Evolutionary conservation across 176 grass and related monocot genomes (phyloP).

Genomic region (Metroxylon sagu): DNA sequence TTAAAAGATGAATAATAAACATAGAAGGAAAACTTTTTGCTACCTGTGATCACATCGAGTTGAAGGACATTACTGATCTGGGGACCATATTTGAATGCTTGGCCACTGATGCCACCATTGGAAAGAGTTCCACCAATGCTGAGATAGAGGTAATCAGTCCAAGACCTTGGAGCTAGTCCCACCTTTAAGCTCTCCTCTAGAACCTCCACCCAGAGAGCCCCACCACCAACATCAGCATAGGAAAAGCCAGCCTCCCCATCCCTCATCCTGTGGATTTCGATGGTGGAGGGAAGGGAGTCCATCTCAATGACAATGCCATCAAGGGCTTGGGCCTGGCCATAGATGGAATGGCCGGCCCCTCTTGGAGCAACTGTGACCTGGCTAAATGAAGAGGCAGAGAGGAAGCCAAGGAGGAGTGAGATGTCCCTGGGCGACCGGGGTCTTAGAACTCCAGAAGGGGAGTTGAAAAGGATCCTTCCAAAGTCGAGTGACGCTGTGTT

Average conservation of each 20-base stretch:
- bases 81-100: slow-evolving; percentile 85
- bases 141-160: slow-evolving; percentile 86
- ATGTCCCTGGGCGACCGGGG: slow-evolving; percentile 69
- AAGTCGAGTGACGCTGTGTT: slow-evolving; percentile 70
- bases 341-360: slow-evolving; percentile 82
- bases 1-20: background rate
- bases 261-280: slow-evolving; percentile 42
- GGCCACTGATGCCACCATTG: slow-evolving; percentile 87
- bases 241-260: slow-evolving; percentile 25
- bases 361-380: slow-evolving; percentile 73
- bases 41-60: slow-evolving; percentile 89
- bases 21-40: slow-evolving; percentile 18
- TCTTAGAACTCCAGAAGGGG: slow-evolving; percentile 59
- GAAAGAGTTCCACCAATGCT: slow-evolving; percentile 80
- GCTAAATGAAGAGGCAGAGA: slow-evolving; percentile 64
- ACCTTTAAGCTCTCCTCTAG: slow-evolving; percentile 79
- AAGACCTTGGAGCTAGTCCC: slow-evolving; percentile 72
- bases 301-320: slow-evolving; percentile 97
- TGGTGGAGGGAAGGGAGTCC: slow-evolving; percentile 57
- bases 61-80: slow-evolving; percentile 92
- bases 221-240: slow-evolving; percentile 66
- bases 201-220: slow-evolving; percentile 80
- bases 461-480: slow-evolving; percentile 70
- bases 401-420: slow-evolving; percentile 66
- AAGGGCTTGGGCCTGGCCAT: slow-evolving; percentile 80